Evolutionary conservation across 441 rosid genomes (phyloP).

Genomic region (Erysimum pusillum): DNA sequence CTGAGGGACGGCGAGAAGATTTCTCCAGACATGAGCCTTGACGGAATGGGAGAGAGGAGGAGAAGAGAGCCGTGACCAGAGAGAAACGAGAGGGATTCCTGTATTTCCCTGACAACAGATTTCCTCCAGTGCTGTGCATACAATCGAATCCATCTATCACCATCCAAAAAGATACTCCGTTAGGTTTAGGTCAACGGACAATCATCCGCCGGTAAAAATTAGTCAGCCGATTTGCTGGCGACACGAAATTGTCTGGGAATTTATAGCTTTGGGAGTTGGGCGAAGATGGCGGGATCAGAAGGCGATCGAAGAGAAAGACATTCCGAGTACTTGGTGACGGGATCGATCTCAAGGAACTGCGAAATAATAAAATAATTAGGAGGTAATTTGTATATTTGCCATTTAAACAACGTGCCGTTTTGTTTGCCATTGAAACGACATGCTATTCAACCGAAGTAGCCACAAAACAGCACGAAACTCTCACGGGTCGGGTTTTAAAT

Average conservation of each 20-base stretch:
- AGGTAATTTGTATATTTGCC: not conserved
- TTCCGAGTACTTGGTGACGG: constrained; percentile 37
- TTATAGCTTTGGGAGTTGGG: constrained; percentile 5
- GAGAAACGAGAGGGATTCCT: constrained; percentile 60
- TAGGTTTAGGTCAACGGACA: constrained; percentile 25
- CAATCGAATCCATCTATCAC: constrained; percentile 66
- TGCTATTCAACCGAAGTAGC: not conserved
- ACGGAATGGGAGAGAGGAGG: constrained; percentile 52
- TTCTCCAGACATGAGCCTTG: constrained; percentile 66
- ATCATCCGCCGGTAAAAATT: constrained; percentile 5
- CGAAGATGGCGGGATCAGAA: constrained; percentile 36
- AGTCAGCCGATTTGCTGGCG: not conserved
- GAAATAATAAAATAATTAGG: not conserved
- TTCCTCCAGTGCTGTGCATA: constrained; percentile 79
- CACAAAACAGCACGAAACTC: constrained; percentile 8
- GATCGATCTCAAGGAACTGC: constrained; percentile 29
- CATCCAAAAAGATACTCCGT: not conserved
- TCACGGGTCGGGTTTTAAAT: constrained; percentile 20
- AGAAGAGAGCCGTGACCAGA: constrained; percentile 57
- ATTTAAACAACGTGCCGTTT: constrained; percentile 28
- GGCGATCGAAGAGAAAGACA: constrained; percentile 3
- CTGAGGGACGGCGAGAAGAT: constrained; percentile 65
- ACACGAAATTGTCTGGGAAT: constrained; percentile 7
- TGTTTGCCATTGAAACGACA: not conserved
- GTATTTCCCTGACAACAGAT: constrained; percentile 70